These are phyloP conservation scores for Cystobasidiopsis lactophilus DNA, from an alignment of 768 basidiomycete genomes.

Conservation along the genomic window DNA sequence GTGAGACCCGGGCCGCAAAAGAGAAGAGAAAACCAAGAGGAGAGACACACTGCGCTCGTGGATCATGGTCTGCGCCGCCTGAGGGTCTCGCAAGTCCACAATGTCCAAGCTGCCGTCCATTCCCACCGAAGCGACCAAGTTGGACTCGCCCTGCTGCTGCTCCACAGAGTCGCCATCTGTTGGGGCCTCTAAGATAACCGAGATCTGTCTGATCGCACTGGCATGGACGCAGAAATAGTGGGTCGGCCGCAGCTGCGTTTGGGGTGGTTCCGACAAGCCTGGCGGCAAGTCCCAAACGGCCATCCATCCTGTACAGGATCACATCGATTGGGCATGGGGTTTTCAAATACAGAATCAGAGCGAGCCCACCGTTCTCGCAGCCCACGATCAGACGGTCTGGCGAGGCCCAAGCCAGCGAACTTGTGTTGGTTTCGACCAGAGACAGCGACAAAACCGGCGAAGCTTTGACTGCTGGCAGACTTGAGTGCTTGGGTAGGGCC, in stretches of 20 bases:
- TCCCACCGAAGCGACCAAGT: slow-evolving; percentile 50
- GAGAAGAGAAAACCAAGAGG: no score
- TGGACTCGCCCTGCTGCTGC: slow-evolving; percentile 38
- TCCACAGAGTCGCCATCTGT: slow-evolving; percentile 17
- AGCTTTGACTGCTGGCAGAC: neutral
- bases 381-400: neutral
- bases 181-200: slow-evolving; percentile 52
- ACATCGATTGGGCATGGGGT: neutral
- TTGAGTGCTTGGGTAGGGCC: neutral
- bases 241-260: slow-evolving; percentile 34
- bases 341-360: neutral
- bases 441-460: neutral
- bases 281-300: slow-evolving; percentile 23
- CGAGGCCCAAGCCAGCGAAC: slow-evolving; percentile 7
- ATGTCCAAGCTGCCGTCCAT: slow-evolving; percentile 58
- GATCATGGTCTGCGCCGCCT: neutral
- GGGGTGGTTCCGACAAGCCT: neutral
- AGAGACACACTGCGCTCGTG: slow-evolving; percentile 15
- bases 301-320: slow-evolving; percentile 24
- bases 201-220: slow-evolving; percentile 50
- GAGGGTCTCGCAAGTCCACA: slow-evolving; percentile 48
- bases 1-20: neutral
- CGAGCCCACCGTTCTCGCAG: neutral
- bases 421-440: neutral
- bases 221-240: slow-evolving; percentile 56